These are phyloP conservation scores for Schwanniomyces polymorphus DNA, from an alignment of 805 yeast species.

Conservation along the genomic window DNA sequence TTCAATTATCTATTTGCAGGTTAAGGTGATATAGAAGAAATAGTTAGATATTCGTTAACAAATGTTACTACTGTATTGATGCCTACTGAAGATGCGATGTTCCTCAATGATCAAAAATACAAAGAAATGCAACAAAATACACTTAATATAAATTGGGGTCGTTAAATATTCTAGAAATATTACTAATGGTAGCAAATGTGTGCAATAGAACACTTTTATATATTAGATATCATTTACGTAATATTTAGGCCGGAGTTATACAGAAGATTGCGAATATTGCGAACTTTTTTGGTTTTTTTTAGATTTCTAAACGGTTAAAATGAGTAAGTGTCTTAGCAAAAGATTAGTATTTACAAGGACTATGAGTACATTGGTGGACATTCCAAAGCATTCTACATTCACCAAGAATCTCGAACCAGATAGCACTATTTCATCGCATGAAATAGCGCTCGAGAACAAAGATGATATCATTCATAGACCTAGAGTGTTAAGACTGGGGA, in stretches of 20 bases:
- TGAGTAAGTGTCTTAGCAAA: not conserved
- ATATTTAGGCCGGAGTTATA: not conserved
- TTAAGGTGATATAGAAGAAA: conserved; percentile 28
- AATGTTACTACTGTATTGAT: conserved; percentile 17
- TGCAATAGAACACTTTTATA: too few species aligned
- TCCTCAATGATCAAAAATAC: conserved; percentile 16
- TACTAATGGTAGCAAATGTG: too few species aligned
- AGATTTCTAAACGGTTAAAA: not conserved
- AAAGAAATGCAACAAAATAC: too few species aligned
- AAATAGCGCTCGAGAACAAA: conserved; percentile 27
- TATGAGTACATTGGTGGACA: conserved; percentile 17
- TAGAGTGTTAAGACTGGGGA: conserved; percentile 51
- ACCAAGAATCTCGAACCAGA: conserved; percentile 29
- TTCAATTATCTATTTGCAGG: conserved; percentile 25
- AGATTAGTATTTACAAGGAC: not conserved
- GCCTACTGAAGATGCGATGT: conserved; percentile 21
- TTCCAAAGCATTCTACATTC: conserved; percentile 32
- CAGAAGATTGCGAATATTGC: not conserved
- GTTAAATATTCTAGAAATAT: too few species aligned
- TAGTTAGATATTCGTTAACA: conserved; percentile 34
- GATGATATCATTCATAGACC: conserved; percentile 36
- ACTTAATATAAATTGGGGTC: too few species aligned
- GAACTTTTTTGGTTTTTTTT: not conserved
- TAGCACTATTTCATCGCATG: conserved; percentile 20
- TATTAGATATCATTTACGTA: not conserved